Evolutionary conservation across 2,329 filamentous ascomycete species (phyloP), one percentile per base, ranked within the genome.

Genomic region (Beauveria sp.): DNA sequence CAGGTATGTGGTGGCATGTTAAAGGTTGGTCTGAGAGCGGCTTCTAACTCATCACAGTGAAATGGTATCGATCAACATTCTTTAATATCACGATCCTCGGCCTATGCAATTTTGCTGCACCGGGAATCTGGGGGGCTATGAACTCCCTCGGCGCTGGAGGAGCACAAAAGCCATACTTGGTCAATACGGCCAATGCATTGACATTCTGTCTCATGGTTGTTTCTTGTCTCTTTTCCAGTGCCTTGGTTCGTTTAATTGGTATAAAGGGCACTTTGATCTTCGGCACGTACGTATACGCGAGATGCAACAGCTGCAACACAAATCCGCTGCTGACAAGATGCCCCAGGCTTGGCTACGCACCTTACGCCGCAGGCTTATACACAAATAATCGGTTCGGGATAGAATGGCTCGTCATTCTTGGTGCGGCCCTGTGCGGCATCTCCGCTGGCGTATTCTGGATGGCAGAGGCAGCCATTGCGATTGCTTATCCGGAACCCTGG

Each of bases 381-480:
- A 84, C 82, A 3, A 89, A 91, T 72, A 91, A 90, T 69, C 80
- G 88, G 0, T 91, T 81, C 67, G 86, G 86, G 1, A 84, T 75
- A 0, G 82, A 87, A 65, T 91, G 88, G 88, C 79, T 90, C 10
- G 80, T 86, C 0, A 77, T 90, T 0, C 72, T 91, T 9, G 88
- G 88, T 0, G 87, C 86, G 0, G 86, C 86, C 0, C 75, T 88
- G 0, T 91, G 88, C 65, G 88, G 88, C 20, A 79, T 90, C 38
- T 87, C 84, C 0, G 88, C 88, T 0, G 88, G 88, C 0, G 77
- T 91, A 0, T 91, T 91, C 72, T 91, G 88, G 88, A 86, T 86
- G 78, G 84, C 88, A 0, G 88, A 91, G 72, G 86, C 86, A 0
- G 88, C 88, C 0, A 89, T 91, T 62, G 88, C 88, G 0, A 82